Percentiles rank a stretch among this genome's conserved stretches.
Evolutionary conservation across 371 early-diverging fungal genomes (phyloP).

Genomic region (Coemansia sp.): DNA sequence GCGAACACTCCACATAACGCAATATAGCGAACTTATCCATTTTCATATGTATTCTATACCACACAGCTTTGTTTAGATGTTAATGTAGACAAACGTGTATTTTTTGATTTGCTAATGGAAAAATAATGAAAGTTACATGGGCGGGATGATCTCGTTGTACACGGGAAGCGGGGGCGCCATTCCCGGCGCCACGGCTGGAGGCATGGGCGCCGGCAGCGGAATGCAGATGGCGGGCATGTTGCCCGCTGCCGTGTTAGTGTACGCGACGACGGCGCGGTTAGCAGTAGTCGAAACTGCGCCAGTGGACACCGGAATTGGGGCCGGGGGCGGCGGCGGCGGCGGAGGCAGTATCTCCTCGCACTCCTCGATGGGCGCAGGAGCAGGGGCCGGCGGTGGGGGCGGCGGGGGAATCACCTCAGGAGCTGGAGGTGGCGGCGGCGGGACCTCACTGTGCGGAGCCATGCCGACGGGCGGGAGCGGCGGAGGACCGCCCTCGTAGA

Average conservation of each 20-base stretch:
- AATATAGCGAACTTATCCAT: background rate
- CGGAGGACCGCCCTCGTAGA: conserved; percentile 9
- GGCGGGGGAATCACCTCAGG: conserved; percentile 6
- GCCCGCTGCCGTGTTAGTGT: conserved; percentile 37
- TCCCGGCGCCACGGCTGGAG: conserved; percentile 18
- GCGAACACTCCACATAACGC: background rate
- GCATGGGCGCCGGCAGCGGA: conserved; percentile 26
- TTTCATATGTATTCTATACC: background rate
- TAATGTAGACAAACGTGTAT: background rate
- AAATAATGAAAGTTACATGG: conserved; percentile 2
- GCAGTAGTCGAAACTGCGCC: conserved; percentile 15
- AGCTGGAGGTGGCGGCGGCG: conserved; percentile 13
- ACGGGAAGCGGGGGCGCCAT: conserved; percentile 28
- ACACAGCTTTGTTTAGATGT: background rate
- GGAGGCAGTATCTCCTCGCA: conserved; percentile 23
- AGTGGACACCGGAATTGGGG: background rate
- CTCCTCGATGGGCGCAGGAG: conserved; percentile 16
- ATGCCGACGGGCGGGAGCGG: conserved; percentile 15
- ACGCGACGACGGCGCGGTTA: conserved; percentile 37
- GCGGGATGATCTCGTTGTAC: conserved; percentile 36
- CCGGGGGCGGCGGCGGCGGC: conserved; percentile 13
- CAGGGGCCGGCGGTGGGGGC: conserved; percentile 13
- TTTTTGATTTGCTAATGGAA: background rate
- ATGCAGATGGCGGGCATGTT: conserved; percentile 47
- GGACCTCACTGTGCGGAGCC: conserved; percentile 19